Conservation (phyloP, 2,329 filamentous ascomycete species). For the Trichophyton verrucosum region DNA sequence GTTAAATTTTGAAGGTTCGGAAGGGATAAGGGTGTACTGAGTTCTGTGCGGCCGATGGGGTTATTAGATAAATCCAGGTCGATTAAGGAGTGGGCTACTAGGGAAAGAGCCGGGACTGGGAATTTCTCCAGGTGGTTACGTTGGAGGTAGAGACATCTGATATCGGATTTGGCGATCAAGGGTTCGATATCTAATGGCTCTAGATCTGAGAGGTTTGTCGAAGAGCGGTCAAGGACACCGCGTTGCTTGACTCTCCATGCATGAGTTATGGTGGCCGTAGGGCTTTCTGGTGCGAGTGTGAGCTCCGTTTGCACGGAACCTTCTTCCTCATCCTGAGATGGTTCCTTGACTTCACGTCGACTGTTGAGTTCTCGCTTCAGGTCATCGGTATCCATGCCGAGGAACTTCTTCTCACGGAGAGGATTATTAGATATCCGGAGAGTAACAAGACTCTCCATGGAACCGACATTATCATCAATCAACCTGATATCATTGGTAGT, state of each 20-base stretch:
- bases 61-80: slow-evolving; percentile 66
- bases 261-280: slow-evolving; percentile 15
- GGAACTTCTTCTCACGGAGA: slow-evolving; percentile 72
- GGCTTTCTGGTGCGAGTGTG: slow-evolving; percentile 35
- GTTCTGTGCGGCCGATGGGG: slow-evolving; percentile 48
- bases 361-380: slow-evolving; percentile 61
- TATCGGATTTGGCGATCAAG: slow-evolving; percentile 33
- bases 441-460: slow-evolving; percentile 64
- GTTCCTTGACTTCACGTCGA: slow-evolving; percentile 45
- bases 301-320: slow-evolving; percentile 31
- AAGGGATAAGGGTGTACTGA: slow-evolving; percentile 54
- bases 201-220: slow-evolving; percentile 48
- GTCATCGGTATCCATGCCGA: slow-evolving; percentile 66
- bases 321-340: slow-evolving; percentile 24
- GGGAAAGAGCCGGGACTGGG: slow-evolving; percentile 53
- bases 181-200: slow-evolving; percentile 36
- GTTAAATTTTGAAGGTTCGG: slow-evolving; percentile 66
- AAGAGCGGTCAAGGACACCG: slow-evolving; percentile 54
- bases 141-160: slow-evolving; percentile 54
- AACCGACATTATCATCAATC: slow-evolving; percentile 62
- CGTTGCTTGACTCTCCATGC: slow-evolving; percentile 29
- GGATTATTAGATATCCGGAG: slow-evolving; percentile 82
- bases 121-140: slow-evolving; percentile 63
- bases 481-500: slow-evolving; percentile 70
- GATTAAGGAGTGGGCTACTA: slow-evolving; percentile 58